A percentile compares a stretch with the other conserved stretches of the same genome.
These are phyloP conservation scores for Cylindrodendrum hubeiense DNA, from an alignment of 2,329 filamentous ascomycete species.

Conservation along the genomic window DNA sequence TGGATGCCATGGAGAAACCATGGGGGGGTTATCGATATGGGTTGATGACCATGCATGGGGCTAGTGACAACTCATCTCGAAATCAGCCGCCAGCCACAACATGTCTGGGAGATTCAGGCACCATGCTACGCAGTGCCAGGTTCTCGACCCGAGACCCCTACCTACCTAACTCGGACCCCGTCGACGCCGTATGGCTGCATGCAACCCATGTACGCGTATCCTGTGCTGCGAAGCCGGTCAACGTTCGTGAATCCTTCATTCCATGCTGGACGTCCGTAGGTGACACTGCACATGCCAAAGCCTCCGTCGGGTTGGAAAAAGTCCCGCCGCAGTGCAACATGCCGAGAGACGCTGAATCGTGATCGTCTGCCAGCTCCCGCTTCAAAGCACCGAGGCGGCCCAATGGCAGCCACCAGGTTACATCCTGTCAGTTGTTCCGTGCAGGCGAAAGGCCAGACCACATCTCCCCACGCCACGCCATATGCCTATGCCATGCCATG, in stretches of 20 bases:
- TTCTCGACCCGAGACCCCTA: not conserved
- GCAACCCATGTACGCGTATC: not conserved
- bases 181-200: not conserved
- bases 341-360: not conserved
- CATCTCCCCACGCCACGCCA: too few relatives aligned
- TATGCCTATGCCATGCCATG: not conserved
- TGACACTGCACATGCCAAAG: not conserved
- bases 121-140: not conserved
- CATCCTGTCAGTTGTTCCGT: constrained; percentile 21
- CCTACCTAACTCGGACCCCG: not conserved
- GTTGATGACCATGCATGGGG: constrained; percentile 17
- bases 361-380: constrained; percentile 25
- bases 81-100: not conserved
- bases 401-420: constrained; percentile 29
- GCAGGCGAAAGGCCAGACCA: constrained; percentile 3
- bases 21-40: constrained; percentile 1
- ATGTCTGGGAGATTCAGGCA: constrained; percentile 12
- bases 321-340: constrained; percentile 3
- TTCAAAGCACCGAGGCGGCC: constrained; percentile 21
- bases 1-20: not conserved
- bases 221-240: not conserved
- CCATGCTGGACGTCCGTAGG: not conserved
- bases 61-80: constrained; percentile 24
- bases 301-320: not conserved
- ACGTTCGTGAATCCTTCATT: not conserved